Percentiles rank a stretch among this genome's conserved stretches.
phyloP scores from a whole-genome alignment of 176 grass and related monocot species.

The Rhynchospora breviuscula region DNA sequence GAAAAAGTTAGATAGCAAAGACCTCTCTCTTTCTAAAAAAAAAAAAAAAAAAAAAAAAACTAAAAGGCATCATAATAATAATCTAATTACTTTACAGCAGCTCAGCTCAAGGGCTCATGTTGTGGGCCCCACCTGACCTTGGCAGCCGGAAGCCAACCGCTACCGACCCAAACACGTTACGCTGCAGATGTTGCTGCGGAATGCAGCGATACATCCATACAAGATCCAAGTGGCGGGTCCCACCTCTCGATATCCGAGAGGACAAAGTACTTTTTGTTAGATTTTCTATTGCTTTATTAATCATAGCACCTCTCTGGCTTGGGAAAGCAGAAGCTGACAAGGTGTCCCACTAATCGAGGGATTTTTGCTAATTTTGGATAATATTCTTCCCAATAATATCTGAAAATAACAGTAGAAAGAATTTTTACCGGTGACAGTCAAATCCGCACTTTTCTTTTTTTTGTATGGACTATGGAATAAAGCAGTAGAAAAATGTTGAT shows the following conservation, averaged over 20 bases:
- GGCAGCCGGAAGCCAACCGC: background rate
- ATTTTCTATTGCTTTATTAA: background rate
- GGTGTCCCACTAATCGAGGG: background rate
- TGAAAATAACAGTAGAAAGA: no score
- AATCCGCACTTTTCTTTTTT: no score
- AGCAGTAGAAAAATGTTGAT: background rate
- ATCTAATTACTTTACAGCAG: background rate
- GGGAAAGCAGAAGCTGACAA: no score
- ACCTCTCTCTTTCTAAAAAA: no score
- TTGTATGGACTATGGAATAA: background rate
- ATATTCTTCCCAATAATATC: background rate
- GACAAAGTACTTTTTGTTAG: background rate
- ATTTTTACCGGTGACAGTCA: no score
- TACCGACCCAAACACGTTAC: background rate
- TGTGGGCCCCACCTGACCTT: background rate
- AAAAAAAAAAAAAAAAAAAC: no score
- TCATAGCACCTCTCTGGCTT: background rate
- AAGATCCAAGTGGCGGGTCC: background rate
- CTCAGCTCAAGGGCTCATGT: background rate
- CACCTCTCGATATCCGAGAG: background rate
- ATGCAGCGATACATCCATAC: conserved; percentile 1
- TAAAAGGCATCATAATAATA: background rate
- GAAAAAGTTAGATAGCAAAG: no score
- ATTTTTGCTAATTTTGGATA: background rate
- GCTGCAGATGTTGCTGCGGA: background rate